Percentiles rank a stretch among this genome's conserved stretches.
Conservation (phyloP, 176 grass and related monocot genomes). For the Lolium rigidum region DNA sequence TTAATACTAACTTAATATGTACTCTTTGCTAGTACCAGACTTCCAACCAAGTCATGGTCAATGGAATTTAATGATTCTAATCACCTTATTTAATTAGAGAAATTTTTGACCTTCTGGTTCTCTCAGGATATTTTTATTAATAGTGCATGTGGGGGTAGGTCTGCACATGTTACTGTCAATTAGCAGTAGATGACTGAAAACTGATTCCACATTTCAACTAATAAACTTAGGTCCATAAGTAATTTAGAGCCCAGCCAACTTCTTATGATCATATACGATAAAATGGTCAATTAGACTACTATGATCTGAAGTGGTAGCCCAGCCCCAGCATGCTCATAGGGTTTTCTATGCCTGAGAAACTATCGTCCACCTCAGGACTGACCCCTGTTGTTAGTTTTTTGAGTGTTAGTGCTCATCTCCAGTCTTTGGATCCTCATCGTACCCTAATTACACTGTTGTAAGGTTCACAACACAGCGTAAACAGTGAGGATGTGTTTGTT, state of each 20-base stretch:
- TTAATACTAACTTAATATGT: neutral
- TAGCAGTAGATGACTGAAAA: neutral
- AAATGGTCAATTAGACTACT: conserved; percentile 1
- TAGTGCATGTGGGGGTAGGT: conserved; percentile 12
- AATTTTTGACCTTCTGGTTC: neutral
- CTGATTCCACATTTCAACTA: conserved; percentile 17
- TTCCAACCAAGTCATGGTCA: neutral
- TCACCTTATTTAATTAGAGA: conserved; percentile 5
- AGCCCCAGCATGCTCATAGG: neutral
- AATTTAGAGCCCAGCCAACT: neutral
- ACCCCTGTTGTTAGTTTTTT: neutral
- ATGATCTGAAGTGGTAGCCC: neutral
- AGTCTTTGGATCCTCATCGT: neutral
- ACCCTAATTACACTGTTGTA: neutral
- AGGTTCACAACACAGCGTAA: neutral
- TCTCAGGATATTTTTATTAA: conserved; percentile 17
- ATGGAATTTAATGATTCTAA: neutral
- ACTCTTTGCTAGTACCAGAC: neutral
- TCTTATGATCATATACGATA: conserved; percentile 22
- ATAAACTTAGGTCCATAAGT: neutral
- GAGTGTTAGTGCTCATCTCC: neutral
- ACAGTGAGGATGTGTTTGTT: too few species aligned
- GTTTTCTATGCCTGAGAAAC: neutral
- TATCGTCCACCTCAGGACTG: neutral
- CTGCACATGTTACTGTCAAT: conserved; percentile 18